Evolutionary conservation across 2,329 filamentous ascomycete species (phyloP).

Genomic region (Hypoxylon sp.): DNA sequence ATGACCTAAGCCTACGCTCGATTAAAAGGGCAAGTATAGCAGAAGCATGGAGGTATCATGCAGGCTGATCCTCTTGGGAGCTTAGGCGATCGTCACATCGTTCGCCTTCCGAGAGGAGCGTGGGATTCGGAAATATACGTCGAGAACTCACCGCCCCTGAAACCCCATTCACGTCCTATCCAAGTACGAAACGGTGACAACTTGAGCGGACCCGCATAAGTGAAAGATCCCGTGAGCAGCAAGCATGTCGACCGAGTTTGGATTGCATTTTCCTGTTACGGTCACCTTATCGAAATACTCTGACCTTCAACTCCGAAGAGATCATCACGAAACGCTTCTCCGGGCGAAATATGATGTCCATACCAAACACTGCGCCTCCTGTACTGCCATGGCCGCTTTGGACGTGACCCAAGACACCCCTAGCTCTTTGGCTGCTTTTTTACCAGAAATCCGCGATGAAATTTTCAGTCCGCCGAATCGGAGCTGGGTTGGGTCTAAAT

Average conservation of each 20-base stretch:
- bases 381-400: slow-evolving; percentile 26
- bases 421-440: slow-evolving; percentile 13
- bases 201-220: slow-evolving; percentile 31
- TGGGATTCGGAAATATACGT: slow-evolving; percentile 24
- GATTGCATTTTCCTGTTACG: slow-evolving; percentile 23
- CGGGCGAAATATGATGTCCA: slow-evolving; percentile 20
- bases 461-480: slow-evolving; percentile 18
- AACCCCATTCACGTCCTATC: slow-evolving; percentile 8
- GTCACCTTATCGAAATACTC: slow-evolving; percentile 7
- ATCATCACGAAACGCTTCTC: slow-evolving; percentile 10
- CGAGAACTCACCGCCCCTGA: slow-evolving; percentile 29
- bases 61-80: slow-evolving; percentile 34
- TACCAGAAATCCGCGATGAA: slow-evolving; percentile 12
- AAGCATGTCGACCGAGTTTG: slow-evolving; percentile 7
- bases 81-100: slow-evolving; percentile 32
- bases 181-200: slow-evolving; percentile 17
- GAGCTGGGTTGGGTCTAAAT: slow-evolving; percentile 6
- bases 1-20: slow-evolving; percentile 23
- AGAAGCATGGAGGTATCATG: slow-evolving; percentile 16
- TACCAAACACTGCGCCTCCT: slow-evolving; percentile 30
- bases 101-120: slow-evolving; percentile 11
- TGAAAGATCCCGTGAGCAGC: slow-evolving; percentile 36
- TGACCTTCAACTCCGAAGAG: neutral
- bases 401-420: slow-evolving; percentile 7
- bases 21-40: slow-evolving; percentile 38